Evolutionary conservation across 306 rosid genomes (phyloP).

Genomic region (Cucumis cinereus): DNA sequence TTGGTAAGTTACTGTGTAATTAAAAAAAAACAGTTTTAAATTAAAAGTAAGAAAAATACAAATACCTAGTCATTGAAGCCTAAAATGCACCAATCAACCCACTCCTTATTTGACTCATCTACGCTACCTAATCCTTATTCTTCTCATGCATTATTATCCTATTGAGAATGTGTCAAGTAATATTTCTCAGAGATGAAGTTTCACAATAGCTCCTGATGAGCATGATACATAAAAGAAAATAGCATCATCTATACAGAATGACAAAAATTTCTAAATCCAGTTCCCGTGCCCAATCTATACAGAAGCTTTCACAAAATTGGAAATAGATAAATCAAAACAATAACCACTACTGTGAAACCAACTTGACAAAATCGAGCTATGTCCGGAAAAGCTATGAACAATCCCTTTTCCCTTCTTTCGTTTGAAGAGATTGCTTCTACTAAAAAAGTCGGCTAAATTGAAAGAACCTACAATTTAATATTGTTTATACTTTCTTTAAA

Average conservation of each 20-base stretch:
- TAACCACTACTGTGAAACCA: neutral
- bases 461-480: neutral
- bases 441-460: neutral
- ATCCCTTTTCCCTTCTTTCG: neutral
- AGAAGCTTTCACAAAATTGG: constrained; percentile 21
- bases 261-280: neutral
- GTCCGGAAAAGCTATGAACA: neutral
- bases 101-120: too few species aligned
- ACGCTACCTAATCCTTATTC: too few species aligned
- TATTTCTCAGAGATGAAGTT: neutral
- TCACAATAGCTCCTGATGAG: neutral
- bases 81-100: too few species aligned
- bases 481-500: neutral
- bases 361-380: constrained; percentile 7
- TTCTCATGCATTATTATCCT: neutral
- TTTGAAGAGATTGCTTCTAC: constrained; percentile 4
- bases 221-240: neutral
- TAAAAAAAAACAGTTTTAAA: too few species aligned
- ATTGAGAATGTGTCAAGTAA: neutral
- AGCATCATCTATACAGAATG: neutral
- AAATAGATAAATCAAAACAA: constrained; percentile 14
- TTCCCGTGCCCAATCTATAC: constrained; percentile 13
- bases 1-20: too few species aligned
- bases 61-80: too few species aligned
- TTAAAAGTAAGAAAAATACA: too few species aligned